Evolutionary conservation across 2,329 filamentous ascomycete genomes (phyloP).

Genomic region (Fusarium acutatum): DNA sequence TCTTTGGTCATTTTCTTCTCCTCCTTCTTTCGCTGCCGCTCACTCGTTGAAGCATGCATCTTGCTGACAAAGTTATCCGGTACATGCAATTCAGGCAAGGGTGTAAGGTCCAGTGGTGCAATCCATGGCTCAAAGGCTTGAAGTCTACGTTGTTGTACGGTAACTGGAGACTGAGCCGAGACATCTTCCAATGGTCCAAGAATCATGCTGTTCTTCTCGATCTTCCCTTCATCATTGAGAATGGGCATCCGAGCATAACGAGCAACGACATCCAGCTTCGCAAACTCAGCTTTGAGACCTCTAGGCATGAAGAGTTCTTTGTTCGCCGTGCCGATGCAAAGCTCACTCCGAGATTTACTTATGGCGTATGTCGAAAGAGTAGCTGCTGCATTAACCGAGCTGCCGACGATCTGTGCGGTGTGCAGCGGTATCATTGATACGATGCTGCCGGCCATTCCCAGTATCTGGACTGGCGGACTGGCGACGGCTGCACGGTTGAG

Average conservation of each 20-base stretch:
- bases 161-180: not conserved
- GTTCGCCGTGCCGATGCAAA: not conserved
- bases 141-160: not conserved
- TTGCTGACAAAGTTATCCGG: not conserved
- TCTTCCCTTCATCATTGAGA: not conserved
- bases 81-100: not conserved
- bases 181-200: not conserved
- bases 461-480: not conserved
- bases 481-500: not conserved
- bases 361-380: not conserved
- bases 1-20: not conserved
- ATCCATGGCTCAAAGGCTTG: not conserved
- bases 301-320: not conserved
- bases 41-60: not conserved
- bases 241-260: not conserved
- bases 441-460: not conserved
- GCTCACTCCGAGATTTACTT: not conserved
- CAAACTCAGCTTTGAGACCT: not conserved
- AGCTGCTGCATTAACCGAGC: not conserved
- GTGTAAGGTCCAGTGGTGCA: not conserved
- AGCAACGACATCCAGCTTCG: not conserved
- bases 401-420: not conserved
- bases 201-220: not conserved
- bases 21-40: not conserved
- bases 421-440: not conserved